Percentiles rank a stretch among this genome's conserved stretches.
Evolutionary conservation across 306 rosid species (phyloP).

Genomic region (Corylus heterophylla): DNA sequence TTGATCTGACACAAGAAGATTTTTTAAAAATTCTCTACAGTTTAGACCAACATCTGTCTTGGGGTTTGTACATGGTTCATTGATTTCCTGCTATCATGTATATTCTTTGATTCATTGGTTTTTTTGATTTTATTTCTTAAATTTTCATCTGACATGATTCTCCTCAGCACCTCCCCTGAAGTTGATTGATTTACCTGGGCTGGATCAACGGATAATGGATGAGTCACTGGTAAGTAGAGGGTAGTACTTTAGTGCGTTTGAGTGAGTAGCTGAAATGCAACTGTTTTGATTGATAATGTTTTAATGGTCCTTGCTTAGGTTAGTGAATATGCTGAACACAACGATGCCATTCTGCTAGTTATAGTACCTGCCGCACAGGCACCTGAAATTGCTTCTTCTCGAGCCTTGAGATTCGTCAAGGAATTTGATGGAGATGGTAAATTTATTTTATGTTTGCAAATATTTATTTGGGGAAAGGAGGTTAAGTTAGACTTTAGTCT

Average conservation of each 20-base stretch:
- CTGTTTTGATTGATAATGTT: conserved; percentile 10
- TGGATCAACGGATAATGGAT: conserved; percentile 90
- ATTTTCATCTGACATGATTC: conserved; percentile 28
- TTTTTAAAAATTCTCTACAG: conserved; percentile 9
- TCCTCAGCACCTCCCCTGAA: conserved; percentile 91
- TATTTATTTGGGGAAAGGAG: neutral
- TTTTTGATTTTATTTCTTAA: conserved; percentile 10
- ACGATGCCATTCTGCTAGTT: conserved; percentile 86
- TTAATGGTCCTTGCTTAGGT: conserved; percentile 54
- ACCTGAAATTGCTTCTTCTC: conserved; percentile 82
- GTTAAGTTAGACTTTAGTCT: neutral
- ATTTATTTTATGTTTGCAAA: conserved; percentile 16
- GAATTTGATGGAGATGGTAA: conserved; percentile 90
- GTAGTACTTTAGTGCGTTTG: conserved; percentile 12
- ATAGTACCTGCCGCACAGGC: conserved; percentile 93
- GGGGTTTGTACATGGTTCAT: neutral
- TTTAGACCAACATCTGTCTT: neutral
- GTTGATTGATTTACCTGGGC: conserved; percentile 94
- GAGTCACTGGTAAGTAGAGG: conserved; percentile 71
- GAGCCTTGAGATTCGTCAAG: conserved; percentile 80
- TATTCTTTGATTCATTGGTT: neutral
- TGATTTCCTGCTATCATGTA: conserved; percentile 13
- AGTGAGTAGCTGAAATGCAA: neutral
- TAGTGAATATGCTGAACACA: conserved; percentile 91
- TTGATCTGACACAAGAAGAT: neutral